A percentile compares a stretch with the other conserved stretches of the same genome.
Conservation (phyloP, 768 basidiomycete species). For the Auriscalpium microsporum region DNA sequence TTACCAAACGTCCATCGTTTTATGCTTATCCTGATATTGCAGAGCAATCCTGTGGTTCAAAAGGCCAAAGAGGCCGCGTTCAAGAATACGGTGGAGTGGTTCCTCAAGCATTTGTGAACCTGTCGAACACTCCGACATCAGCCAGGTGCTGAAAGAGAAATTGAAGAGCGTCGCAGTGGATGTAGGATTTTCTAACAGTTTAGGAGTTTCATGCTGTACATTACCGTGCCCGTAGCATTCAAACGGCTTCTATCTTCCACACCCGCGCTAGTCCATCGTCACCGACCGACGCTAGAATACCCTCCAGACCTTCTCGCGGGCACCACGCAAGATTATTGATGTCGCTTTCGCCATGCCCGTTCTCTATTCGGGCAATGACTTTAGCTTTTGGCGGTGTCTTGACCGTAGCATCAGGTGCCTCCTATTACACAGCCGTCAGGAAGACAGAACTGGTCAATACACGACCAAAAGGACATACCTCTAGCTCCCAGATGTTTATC, state of each 20-base stretch:
- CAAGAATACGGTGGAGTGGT: slow-evolving; percentile 27
- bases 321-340: slow-evolving; percentile 86
- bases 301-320: slow-evolving; percentile 50
- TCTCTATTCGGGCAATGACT: slow-evolving; percentile 47
- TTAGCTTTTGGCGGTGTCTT: slow-evolving; percentile 17
- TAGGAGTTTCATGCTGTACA: no score
- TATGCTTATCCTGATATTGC: slow-evolving; percentile 7
- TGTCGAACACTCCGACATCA: no score
- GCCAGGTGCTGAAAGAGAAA: no score
- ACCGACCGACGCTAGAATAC: slow-evolving; percentile 71
- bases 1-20: not conserved
- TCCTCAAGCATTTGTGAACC: slow-evolving; percentile 21
- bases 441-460: not conserved
- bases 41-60: slow-evolving; percentile 22
- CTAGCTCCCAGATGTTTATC: slow-evolving; percentile 74
- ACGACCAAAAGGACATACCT: slow-evolving; percentile 29
- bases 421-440: not conserved
- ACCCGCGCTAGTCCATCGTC: slow-evolving; percentile 79
- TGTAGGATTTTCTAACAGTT: no score
- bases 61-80: slow-evolving; percentile 34
- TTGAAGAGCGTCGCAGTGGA: no score
- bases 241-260: slow-evolving; percentile 47
- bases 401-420: not conserved
- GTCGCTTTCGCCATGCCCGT: slow-evolving; percentile 78
- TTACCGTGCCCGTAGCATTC: no score